Evolutionary conservation across 768 basidiomycete species (phyloP).

Genomic region (Rhodotorula taiwanensis): DNA sequence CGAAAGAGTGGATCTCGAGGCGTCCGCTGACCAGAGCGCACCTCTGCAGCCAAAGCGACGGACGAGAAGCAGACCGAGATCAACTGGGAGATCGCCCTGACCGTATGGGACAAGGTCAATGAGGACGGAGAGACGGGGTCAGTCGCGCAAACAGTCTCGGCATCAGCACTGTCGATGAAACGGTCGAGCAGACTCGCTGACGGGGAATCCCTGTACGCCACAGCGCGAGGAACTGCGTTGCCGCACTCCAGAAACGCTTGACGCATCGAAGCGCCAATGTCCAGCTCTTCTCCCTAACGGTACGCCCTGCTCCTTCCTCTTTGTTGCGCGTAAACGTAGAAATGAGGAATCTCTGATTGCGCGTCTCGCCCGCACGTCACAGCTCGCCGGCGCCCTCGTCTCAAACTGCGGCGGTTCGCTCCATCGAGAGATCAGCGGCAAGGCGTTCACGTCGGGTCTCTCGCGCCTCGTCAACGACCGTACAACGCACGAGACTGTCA

Average conservation of each 20-base stretch:
- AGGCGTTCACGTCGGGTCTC: constrained; percentile 81
- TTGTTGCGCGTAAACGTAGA: neutral
- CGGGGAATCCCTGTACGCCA: neutral
- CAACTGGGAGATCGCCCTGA: constrained; percentile 91
- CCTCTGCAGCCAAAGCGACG: constrained; percentile 74
- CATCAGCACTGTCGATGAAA: neutral
- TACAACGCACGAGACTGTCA: constrained; percentile 86
- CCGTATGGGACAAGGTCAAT: constrained; percentile 90
- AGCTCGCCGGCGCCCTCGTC: constrained; percentile 74
- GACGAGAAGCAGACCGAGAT: constrained; percentile 91
- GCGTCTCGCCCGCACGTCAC: neutral
- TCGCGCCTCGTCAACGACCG: constrained; percentile 83
- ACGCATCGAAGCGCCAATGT: constrained; percentile 93
- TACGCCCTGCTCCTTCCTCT: constrained; percentile 31
- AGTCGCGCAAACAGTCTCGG: constrained; percentile 36
- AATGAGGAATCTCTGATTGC: neutral
- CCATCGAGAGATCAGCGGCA: constrained; percentile 77
- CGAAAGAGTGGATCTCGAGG: neutral
- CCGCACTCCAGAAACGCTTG: constrained; percentile 78
- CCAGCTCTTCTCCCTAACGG: constrained; percentile 81
- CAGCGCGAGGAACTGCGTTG: constrained; percentile 80
- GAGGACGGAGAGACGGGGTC: constrained; percentile 84
- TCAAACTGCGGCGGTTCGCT: constrained; percentile 82
- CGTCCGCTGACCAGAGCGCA: constrained; percentile 11
- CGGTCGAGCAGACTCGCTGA: neutral